Percentiles rank a stretch among this genome's conserved stretches.
Evolutionary conservation across 2,329 filamentous ascomycete species (phyloP).

Genomic region (Curvularia sp.): DNA sequence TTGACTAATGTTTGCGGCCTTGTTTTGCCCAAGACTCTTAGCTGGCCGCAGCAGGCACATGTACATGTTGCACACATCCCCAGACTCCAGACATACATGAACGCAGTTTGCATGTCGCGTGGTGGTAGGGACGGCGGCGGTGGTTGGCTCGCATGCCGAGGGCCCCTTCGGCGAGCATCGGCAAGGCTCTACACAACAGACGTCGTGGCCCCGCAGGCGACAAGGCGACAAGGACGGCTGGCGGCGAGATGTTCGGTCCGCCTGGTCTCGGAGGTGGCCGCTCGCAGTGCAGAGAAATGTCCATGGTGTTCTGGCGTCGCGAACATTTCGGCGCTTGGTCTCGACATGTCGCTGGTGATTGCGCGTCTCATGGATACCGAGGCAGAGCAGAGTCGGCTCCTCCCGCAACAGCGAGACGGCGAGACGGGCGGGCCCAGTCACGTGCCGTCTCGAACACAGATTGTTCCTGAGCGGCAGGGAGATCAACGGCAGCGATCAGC

Average conservation of each 20-base stretch:
- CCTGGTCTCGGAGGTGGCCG: background rate
- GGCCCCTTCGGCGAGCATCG: conserved; percentile 10
- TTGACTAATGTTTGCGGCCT: conserved; percentile 11
- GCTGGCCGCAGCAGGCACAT: background rate
- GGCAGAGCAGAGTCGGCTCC: conserved; percentile 9
- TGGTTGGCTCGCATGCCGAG: background rate
- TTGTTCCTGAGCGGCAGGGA: conserved; percentile 18
- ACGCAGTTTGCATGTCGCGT: background rate
- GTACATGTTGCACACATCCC: background rate
- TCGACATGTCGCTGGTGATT: background rate
- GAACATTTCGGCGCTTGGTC: background rate
- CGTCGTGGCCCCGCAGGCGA: conserved; percentile 1
- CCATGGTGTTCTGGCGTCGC: background rate
- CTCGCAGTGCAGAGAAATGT: background rate
- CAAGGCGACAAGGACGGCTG: conserved; percentile 8
- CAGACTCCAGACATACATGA: background rate
- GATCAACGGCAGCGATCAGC: conserved; percentile 17
- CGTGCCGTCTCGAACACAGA: background rate
- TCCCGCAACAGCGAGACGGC: conserved; percentile 11
- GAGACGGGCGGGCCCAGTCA: background rate
- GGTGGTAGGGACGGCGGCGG: background rate
- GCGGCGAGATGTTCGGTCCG: conserved; percentile 11
- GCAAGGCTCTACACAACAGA: background rate
- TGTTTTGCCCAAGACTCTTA: background rate
- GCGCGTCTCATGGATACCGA: background rate